These are phyloP conservation scores for Hyaloscypha variabilis DNA, from an alignment of 495 filamentous ascomycete genomes.

Conservation along the genomic window DNA sequence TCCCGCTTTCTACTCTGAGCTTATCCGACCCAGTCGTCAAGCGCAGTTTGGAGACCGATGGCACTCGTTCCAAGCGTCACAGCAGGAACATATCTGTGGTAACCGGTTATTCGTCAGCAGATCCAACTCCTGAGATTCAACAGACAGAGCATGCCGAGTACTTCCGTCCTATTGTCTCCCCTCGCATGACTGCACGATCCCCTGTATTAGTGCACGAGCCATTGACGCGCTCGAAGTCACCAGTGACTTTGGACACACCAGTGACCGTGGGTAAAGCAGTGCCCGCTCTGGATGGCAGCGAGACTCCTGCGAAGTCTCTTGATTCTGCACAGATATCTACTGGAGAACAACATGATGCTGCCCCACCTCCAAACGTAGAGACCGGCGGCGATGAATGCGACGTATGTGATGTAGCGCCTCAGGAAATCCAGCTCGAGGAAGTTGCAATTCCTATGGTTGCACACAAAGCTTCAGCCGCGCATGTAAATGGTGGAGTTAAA, in stretches of 20 bases:
- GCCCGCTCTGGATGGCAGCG: not conserved
- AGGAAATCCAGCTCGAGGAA: not conserved
- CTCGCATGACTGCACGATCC: conserved; percentile 7
- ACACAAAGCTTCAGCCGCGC: conserved; percentile 13
- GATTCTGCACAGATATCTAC: not conserved
- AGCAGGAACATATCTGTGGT: conserved; percentile 18
- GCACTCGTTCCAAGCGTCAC: conserved; percentile 7
- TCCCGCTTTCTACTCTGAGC: not conserved
- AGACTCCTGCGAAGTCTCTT: not conserved
- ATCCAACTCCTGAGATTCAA: conserved; percentile 21
- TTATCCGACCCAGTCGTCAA: not conserved
- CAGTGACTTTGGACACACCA: not conserved
- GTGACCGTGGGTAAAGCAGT: not conserved
- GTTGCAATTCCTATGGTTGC: not conserved
- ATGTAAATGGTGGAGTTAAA: conserved; percentile 7
- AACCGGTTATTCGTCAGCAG: conserved; percentile 16
- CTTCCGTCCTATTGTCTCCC: conserved; percentile 18
- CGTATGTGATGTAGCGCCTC: not conserved
- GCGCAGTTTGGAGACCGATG: not conserved
- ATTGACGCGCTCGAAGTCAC: not conserved
- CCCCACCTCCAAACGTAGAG: not conserved
- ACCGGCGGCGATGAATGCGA: not conserved
- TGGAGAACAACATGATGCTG: not conserved
- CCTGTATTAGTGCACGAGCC: not conserved
- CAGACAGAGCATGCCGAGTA: conserved; percentile 24